A percentile compares a stretch with the other conserved stretches of the same genome.
Evolutionary conservation across 1,139 yeast genomes (phyloP).

Genomic region (Hansenula sp.): DNA sequence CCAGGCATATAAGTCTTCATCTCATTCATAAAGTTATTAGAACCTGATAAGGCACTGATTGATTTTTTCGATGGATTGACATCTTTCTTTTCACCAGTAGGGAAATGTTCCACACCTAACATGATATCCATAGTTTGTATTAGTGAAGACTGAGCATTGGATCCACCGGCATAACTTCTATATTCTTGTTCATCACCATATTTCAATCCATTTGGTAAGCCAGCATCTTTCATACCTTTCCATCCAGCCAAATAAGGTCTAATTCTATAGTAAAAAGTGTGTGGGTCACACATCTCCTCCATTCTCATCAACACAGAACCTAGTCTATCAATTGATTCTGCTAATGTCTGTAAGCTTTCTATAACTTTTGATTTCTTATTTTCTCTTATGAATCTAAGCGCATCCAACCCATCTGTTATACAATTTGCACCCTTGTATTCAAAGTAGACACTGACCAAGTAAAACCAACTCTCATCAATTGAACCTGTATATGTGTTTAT

Average conservation of each 20-base stretch:
- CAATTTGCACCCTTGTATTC: conserved; percentile 78
- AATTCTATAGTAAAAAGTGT: conserved; percentile 77
- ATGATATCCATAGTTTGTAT: conserved; percentile 82
- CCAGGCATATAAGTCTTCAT: conserved; percentile 92
- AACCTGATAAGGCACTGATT: conserved; percentile 26
- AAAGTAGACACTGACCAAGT: conserved; percentile 79
- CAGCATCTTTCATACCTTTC: conserved; percentile 88
- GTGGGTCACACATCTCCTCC: conserved; percentile 96
- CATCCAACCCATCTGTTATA: conserved; percentile 53
- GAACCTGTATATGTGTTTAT: conserved; percentile 86
- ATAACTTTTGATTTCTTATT: conserved; percentile 36
- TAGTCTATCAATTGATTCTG: conserved; percentile 70
- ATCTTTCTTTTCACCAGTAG: conserved; percentile 60
- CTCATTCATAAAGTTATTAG: conserved; percentile 67
- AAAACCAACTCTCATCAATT: conserved; percentile 92
- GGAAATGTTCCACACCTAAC: conserved; percentile 69
- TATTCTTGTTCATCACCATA: conserved; percentile 66
- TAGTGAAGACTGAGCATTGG: conserved; percentile 88
- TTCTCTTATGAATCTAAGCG: conserved; percentile 53
- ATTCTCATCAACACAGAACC: conserved; percentile 75
- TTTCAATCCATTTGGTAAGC: conserved; percentile 70
- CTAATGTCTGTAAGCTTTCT: conserved; percentile 52
- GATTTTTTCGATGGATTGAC: conserved; percentile 13
- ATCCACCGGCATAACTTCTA: conserved; percentile 77
- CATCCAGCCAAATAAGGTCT: conserved; percentile 94